These are phyloP conservation scores for Zanthoxylum bungeanum DNA, from an alignment of 345 rosid species.

Conservation along the genomic window DNA sequence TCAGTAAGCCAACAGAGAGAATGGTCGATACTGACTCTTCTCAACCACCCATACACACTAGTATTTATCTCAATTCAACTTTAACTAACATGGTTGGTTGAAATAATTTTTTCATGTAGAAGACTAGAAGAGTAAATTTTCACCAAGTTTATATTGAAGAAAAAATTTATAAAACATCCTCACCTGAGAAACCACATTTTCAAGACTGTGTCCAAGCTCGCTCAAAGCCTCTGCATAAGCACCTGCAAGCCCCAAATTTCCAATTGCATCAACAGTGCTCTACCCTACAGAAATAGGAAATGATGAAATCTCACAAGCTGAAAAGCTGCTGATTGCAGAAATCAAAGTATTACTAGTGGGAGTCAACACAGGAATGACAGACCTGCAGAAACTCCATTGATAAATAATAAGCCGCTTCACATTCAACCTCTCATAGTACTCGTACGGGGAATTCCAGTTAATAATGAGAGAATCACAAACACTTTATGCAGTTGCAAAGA, in stretches of 20 bases:
- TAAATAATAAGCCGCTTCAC: constrained; percentile 69
- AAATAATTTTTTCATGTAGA: background rate
- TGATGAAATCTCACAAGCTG: constrained; percentile 8
- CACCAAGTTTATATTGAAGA: background rate
- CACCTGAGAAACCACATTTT: constrained; percentile 64
- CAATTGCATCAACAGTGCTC: constrained; percentile 72
- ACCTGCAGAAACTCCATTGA: constrained; percentile 90
- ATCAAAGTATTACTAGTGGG: background rate
- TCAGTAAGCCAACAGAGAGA: background rate
- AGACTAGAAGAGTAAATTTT: background rate
- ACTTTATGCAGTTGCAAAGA: constrained; percentile 72
- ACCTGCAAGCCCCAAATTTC: constrained; percentile 69
- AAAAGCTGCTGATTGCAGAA: background rate
- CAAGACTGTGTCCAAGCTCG: constrained; percentile 65
- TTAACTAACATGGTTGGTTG: background rate
- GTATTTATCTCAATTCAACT: background rate
- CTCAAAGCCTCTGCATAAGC: constrained; percentile 71
- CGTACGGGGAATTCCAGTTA: constrained; percentile 70
- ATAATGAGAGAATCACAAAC: constrained; percentile 61
- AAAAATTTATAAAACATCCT: constrained; percentile 16
- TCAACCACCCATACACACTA: no score
- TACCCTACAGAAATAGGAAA: constrained; percentile 46
- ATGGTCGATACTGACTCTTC: background rate
- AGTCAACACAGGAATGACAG: constrained; percentile 10
- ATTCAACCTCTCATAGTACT: constrained; percentile 54